Evolutionary conservation across 2,329 filamentous ascomycete species (phyloP), one percentile per base, ranked within the genome.

Genomic region (Teratosphaeria viscida): DNA sequence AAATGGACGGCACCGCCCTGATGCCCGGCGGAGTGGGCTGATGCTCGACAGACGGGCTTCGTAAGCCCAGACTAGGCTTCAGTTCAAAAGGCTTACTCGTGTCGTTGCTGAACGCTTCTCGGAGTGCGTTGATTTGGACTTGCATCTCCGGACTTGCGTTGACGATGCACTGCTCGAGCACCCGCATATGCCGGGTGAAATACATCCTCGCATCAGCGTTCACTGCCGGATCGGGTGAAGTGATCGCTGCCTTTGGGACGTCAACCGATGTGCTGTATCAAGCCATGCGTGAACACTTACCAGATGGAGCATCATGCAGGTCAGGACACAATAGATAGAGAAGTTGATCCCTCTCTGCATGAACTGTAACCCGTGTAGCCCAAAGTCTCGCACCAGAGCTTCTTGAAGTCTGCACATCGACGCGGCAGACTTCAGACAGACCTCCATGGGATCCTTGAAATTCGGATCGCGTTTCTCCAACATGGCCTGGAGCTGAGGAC

Each of bases 301-400:
- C 75, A 97, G 75, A 74, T 97, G 92, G 58, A 97, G 82, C 75
- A 96, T 92, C 27, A 92, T 92, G 77, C 92, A 96, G 0, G 90
- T 94, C 54, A 97, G 77, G 29, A 96, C 85, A 59, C 87, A 85
- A 70, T 97, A 97, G n/a, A 97, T 90, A 5, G 90, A 90, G 69
- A 96, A 97, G 74, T 92, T 96, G 71, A 95, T 91, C 47, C 92
- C 92, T 65, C 92, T 83, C 69, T 92, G 87, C 92, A 96, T 96
- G 75, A 87, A 95, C 66, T 94, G 81, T 16, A 97, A 79, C 0
- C 92, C 92, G 16, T 83, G 83, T 61, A 96, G 77, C 2, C 91
- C 90, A 72, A 86, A 95, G 0, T 83, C 82, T 58, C 87, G 82
- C 60, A 95, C 70, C 39, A 95, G 84, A 1, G 87, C 87, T 74